phyloP scores from a whole-genome alignment of 2,329 filamentous ascomycete species.

The Colletotrichum eremochloae region DNA sequence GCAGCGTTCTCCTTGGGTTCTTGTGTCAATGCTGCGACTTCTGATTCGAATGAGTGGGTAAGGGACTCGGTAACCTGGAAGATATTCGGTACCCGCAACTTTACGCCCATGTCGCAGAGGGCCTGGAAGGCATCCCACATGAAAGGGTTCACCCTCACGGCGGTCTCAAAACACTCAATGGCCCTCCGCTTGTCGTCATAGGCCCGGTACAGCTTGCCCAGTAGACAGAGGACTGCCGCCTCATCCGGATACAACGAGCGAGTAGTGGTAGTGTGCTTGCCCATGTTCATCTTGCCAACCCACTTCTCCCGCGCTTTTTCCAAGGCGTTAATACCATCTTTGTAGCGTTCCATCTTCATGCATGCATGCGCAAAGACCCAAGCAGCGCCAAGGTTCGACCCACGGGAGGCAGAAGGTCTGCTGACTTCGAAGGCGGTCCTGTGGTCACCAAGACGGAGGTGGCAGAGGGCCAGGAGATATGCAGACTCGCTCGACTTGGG shows the following conservation, averaged over 20 bases:
- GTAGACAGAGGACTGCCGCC: conserved; percentile 83
- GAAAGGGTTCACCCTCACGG: conserved; percentile 91
- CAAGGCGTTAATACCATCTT: conserved; percentile 85
- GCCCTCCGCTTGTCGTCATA: conserved; percentile 88
- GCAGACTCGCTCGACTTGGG: conserved; percentile 82
- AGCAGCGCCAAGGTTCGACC: conserved; percentile 85
- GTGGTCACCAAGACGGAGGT: conserved; percentile 84
- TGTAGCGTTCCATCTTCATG: conserved; percentile 80
- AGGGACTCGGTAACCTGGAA: conserved; percentile 79
- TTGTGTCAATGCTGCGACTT: conserved; percentile 48
- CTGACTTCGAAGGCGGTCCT: conserved; percentile 89
- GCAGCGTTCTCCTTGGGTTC: conserved; percentile 55
- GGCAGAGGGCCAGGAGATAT: conserved; percentile 87
- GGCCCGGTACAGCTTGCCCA: conserved; percentile 88
- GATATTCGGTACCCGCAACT: conserved; percentile 85
- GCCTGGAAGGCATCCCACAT: conserved; percentile 98
- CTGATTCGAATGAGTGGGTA: conserved; percentile 61
- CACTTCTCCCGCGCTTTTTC: conserved; percentile 86
- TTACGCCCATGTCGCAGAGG: conserved; percentile 88
- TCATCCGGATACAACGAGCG: conserved; percentile 85
- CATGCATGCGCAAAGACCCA: conserved; percentile 95
- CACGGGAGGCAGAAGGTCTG: conserved; percentile 77
- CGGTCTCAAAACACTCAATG: conserved; percentile 87
- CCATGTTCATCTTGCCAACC: conserved; percentile 81
- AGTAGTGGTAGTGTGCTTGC: conserved; percentile 83